Evolutionary conservation across 2,329 filamentous ascomycete genomes (phyloP).

Genomic region (Setomelanomma holmii): DNA sequence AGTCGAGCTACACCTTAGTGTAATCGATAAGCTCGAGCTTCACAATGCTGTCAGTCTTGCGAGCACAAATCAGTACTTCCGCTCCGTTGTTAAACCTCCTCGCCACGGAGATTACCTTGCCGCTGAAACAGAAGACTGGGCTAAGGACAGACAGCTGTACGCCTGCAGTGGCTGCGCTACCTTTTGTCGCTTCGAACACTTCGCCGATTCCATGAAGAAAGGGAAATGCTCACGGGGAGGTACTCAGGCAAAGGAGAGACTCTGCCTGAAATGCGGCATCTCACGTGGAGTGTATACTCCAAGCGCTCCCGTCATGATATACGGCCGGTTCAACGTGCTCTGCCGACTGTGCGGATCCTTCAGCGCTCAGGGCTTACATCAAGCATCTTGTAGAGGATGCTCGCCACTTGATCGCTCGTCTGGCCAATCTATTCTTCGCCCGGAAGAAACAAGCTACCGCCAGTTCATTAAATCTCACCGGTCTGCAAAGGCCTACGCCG

Average conservation of each 20-base stretch:
- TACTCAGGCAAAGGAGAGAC: constrained; percentile 27
- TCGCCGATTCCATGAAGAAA: constrained; percentile 41
- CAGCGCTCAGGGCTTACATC: constrained; percentile 21
- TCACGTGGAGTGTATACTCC: constrained; percentile 22
- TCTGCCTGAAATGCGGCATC: constrained; percentile 38
- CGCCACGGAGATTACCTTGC: constrained; percentile 26
- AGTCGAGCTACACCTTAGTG: constrained; percentile 31
- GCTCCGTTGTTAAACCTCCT: constrained; percentile 23
- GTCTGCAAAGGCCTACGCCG: no score
- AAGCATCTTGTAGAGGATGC: constrained; percentile 21
- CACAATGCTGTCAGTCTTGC: constrained; percentile 25
- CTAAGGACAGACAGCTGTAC: constrained; percentile 25
- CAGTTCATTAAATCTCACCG: no score
- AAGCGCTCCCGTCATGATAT: constrained; percentile 28
- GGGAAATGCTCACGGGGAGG: constrained; percentile 32
- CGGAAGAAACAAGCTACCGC: no score
- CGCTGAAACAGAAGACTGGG: constrained; percentile 30
- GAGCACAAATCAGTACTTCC: constrained; percentile 25
- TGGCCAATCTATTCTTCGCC: no score
- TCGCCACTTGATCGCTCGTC: constrained; percentile 2
- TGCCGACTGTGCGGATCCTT: constrained; percentile 23
- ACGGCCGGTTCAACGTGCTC: constrained; percentile 25
- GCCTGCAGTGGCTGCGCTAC: constrained; percentile 30
- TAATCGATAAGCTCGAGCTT: constrained; percentile 29
- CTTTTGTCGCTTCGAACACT: constrained; percentile 26